Base-by-base conservation (phyloP, 2,329 filamentous ascomycete species). In the Cercospora berteroae region DNA sequence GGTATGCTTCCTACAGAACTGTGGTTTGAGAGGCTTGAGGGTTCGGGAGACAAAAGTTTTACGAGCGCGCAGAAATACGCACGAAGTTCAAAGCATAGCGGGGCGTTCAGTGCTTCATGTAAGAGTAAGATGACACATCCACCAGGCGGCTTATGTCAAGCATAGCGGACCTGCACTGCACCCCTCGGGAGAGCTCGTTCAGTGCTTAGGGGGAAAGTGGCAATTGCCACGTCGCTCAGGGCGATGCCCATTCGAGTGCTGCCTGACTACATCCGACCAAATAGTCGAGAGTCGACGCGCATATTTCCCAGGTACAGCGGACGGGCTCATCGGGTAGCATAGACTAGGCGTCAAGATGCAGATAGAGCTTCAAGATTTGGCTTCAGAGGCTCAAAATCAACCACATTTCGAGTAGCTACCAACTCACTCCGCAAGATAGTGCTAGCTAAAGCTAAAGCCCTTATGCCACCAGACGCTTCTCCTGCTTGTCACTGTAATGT, bases 1-100 rank as follows among this genome's bases (percentile, higher is more conserved):
- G 95, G 63, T 99, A 99, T 81, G 95, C 95, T 59, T 97, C 93
- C 87, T 99, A 99, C 81, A 85, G 94, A 74, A 89, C 87, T 87
- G 86, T 79, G 52, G 83, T 84, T 58, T 80, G 73, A 77, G 50
- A 56, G 12, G 4, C 20, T 12, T 13, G 10, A 31, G 25, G 16
- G 6, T 62, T n/a, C 7, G 12, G n/a, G 20, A 55, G 18, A 10
- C 48, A 27, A 39, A 52, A 36, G 33, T 56, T 27, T 36, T 25
- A 44, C 52, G 27, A 62, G 16, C n/a, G 23, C 29, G 20, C 62
- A 55, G 55, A 10, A 5, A 67, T 60, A 66, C 61, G 42, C 57
- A 39, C 62, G 50, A 50, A 66, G 25, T 64, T 36, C n/a, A 36
- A 57, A 60, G 64, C 60, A 71, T 63, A 71, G 71, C 69, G 67